These are phyloP conservation scores for Knoxdaviesia proteae DNA, from an alignment of 2,329 filamentous ascomycete species.

Conservation along the genomic window DNA sequence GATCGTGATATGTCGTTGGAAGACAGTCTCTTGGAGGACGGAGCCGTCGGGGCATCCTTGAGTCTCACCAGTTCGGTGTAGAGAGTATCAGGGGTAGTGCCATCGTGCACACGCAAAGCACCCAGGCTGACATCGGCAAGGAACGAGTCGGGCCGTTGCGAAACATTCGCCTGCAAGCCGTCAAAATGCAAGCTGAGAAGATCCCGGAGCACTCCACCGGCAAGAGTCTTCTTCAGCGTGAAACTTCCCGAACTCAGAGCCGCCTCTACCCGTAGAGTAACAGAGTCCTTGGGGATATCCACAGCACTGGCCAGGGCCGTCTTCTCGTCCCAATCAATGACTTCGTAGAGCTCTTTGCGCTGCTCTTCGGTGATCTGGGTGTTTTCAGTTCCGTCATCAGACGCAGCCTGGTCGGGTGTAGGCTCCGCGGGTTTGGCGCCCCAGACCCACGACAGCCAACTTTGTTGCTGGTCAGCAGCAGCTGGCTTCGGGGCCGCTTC, in stretches of 20 bases:
- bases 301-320: slow-evolving; percentile 70
- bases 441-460: slow-evolving; percentile 88
- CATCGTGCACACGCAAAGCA: slow-evolving; percentile 84
- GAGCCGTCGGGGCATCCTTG: slow-evolving; percentile 52
- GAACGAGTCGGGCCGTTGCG: slow-evolving; percentile 80
- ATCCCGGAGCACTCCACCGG: slow-evolving; percentile 37
- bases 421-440: slow-evolving; percentile 43
- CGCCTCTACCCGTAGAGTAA: slow-evolving; percentile 83
- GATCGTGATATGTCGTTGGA: not conserved
- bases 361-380: slow-evolving; percentile 88
- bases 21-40: not conserved
- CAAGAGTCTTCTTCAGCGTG: slow-evolving; percentile 69
- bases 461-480: slow-evolving; percentile 84
- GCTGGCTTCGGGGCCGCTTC: slow-evolving; percentile 76
- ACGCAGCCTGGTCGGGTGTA: slow-evolving; percentile 19
- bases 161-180: slow-evolving; percentile 72
- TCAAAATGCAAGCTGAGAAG: slow-evolving; percentile 87
- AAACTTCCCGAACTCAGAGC: slow-evolving; percentile 93
- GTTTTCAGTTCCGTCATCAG: slow-evolving; percentile 42
- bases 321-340: slow-evolving; percentile 97
- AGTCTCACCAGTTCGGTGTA: slow-evolving; percentile 92
- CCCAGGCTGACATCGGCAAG: slow-evolving; percentile 77
- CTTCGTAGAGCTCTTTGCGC: slow-evolving; percentile 86
- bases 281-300: slow-evolving; percentile 71
- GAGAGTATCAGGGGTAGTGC: slow-evolving; percentile 74